Conservation (phyloP, 1,139 yeast species). For the Lodderomyces jiufengensis region DNA sequence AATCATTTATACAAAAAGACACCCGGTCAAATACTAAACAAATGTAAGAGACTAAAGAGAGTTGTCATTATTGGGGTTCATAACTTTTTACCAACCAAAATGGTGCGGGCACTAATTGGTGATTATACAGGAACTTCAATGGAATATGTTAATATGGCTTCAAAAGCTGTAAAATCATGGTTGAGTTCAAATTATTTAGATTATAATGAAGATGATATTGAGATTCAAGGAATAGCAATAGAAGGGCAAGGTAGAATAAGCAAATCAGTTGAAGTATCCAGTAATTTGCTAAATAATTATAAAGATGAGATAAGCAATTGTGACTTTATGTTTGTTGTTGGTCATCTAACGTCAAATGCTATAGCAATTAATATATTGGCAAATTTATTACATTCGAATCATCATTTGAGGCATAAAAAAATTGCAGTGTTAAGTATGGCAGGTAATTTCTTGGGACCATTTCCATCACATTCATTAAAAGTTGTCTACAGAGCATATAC, state of each 20-base stretch:
- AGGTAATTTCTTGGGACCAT: slow-evolving; percentile 46
- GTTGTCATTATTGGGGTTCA: slow-evolving; percentile 48
- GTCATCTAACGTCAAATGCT: slow-evolving; percentile 46
- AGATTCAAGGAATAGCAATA: slow-evolving; percentile 45
- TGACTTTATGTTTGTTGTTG: slow-evolving; percentile 43
- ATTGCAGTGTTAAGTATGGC: slow-evolving; percentile 45
- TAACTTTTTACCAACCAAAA: slow-evolving; percentile 51
- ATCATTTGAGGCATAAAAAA: slow-evolving; percentile 10
- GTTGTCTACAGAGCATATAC: slow-evolving; percentile 46
- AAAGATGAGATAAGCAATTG: slow-evolving; percentile 26
- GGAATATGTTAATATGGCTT: slow-evolving; percentile 32
- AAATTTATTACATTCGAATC: slow-evolving; percentile 19
- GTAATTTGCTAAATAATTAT: slow-evolving; percentile 45
- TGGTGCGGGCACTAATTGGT: slow-evolving; percentile 45
- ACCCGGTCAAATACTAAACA: slow-evolving; percentile 11
- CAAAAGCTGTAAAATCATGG: slow-evolving; percentile 40
- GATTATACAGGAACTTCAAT: slow-evolving; percentile 45
- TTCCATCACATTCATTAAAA: slow-evolving; percentile 41
- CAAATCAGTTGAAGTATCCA: slow-evolving; percentile 31
- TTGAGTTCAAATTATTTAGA: slow-evolving; percentile 23
- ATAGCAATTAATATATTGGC: slow-evolving; percentile 44
- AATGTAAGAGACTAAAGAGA: slow-evolving; percentile 21
- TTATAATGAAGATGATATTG: slow-evolving; percentile 19
- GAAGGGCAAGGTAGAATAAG: slow-evolving; percentile 51
- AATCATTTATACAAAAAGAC: slow-evolving; percentile 31